Percentiles rank a stretch among this genome's conserved stretches.
Conservation (phyloP, 352 stramenopile species). For the Phytophthora macrochlamydospora region DNA sequence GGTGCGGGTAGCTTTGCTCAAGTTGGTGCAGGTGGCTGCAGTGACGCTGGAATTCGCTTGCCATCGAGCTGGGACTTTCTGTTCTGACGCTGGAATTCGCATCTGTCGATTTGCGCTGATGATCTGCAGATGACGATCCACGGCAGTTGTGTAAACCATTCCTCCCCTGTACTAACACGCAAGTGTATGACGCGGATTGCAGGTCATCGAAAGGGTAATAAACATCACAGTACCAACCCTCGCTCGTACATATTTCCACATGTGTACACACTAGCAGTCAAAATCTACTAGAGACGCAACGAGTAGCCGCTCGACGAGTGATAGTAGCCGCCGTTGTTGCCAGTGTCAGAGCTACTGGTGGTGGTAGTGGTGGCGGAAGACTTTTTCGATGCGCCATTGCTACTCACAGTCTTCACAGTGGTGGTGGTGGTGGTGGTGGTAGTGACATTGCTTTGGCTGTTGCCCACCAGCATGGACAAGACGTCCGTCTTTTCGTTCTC, state of each 20-base stretch:
- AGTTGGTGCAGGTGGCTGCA: background rate
- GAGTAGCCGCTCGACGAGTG: constrained; percentile 72
- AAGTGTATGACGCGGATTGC: too few relatives aligned
- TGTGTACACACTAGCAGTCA: background rate
- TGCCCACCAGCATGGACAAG: constrained; percentile 63
- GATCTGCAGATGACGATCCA: background rate
- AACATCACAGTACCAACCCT: too few relatives aligned
- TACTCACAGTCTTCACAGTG: constrained; percentile 22
- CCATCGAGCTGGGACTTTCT: background rate
- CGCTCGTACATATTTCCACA: constrained; percentile 2
- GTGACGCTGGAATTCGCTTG: background rate
- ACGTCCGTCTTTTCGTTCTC: constrained; percentile 79
- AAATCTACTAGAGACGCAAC: constrained; percentile 51
- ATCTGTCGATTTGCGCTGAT: background rate
- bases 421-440: constrained; percentile 34
- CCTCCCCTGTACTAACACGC: too few relatives aligned
- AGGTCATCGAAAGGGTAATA: too few relatives aligned
- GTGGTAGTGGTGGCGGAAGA: constrained; percentile 28
- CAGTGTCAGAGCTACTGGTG: constrained; percentile 31
- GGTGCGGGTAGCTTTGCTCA: background rate
- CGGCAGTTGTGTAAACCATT: too few relatives aligned
- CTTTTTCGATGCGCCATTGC: constrained; percentile 12
- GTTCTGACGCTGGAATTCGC: too few relatives aligned
- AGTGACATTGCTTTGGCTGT: constrained; percentile 5
- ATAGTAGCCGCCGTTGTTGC: constrained; percentile 54